A percentile compares a stretch with the other conserved stretches of the same genome.
These are phyloP conservation scores for Discostella pseudostelligera DNA, from an alignment of 108 stramenopile genomes.

Conservation along the genomic window DNA sequence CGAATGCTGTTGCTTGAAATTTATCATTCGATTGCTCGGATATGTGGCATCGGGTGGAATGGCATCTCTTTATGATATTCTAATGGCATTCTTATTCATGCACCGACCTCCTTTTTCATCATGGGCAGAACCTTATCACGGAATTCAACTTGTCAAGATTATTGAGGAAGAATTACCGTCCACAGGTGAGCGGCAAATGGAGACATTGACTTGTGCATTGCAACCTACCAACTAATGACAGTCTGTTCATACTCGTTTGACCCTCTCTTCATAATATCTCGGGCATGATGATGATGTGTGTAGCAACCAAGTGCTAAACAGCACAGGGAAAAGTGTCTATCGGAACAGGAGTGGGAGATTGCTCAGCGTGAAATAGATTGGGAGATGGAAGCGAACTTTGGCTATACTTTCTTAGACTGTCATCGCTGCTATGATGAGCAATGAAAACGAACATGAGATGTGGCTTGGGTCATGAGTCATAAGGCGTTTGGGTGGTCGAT, in stretches of 20 bases:
- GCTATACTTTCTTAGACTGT: conserved; percentile 27
- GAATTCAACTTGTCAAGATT: neutral
- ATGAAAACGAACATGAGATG: neutral
- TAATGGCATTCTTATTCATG: neutral
- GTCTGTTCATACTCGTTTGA: no score
- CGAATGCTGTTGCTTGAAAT: no score
- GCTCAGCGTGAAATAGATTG: conserved; percentile 42
- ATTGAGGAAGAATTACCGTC: neutral
- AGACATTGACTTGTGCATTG: neutral
- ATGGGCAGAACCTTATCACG: conserved; percentile 2
- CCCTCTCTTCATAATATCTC: no score
- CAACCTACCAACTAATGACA: no score
- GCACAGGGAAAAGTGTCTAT: conserved; percentile 20
- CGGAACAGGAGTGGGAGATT: conserved; percentile 21
- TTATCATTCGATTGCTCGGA: no score
- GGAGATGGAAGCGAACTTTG: conserved; percentile 24
- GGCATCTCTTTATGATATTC: no score
- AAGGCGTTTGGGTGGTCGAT: no score
- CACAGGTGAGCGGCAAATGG: neutral
- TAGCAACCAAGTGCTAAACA: conserved; percentile 11
- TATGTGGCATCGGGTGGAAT: no score
- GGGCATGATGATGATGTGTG: conserved; percentile 1
- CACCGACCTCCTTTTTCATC: neutral
- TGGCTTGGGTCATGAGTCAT: neutral
- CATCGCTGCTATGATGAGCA: conserved; percentile 20